Evolutionary conservation across 805 yeast genomes (phyloP).

Genomic region (Trichomonascus vanleenenianus): DNA sequence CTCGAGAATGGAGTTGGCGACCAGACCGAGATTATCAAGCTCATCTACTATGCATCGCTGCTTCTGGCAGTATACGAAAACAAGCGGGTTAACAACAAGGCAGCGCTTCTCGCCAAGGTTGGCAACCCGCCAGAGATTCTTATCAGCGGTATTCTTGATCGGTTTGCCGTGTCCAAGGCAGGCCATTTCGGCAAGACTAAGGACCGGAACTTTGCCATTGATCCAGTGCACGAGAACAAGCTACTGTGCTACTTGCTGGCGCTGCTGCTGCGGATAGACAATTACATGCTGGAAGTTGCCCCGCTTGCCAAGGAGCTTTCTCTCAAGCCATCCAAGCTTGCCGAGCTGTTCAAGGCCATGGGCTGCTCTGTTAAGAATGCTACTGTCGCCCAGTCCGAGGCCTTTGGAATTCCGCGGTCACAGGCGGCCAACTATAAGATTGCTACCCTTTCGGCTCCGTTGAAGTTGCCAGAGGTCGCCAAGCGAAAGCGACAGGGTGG

Average conservation of each 20-base stretch:
- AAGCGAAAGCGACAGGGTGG: conserved; percentile 35
- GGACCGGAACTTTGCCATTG: conserved; percentile 69
- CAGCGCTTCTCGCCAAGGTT: conserved; percentile 50
- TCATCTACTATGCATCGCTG: conserved; percentile 73
- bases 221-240: conserved; percentile 84
- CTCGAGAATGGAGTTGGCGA: conserved; percentile 25
- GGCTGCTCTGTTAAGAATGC: conserved; percentile 76
- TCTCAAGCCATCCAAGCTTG: conserved; percentile 65
- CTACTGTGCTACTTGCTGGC: conserved; percentile 72
- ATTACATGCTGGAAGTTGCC: conserved; percentile 62
- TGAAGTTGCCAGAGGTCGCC: conserved; percentile 76
- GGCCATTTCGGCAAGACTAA: conserved; percentile 59
- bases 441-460: conserved; percentile 81
- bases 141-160: conserved; percentile 60
- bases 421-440: conserved; percentile 54
- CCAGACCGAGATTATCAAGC: conserved; percentile 52
- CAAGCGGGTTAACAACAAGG: conserved; percentile 56
- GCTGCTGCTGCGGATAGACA: conserved; percentile 65
- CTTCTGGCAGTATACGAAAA: conserved; percentile 72
- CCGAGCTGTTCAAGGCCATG: conserved; percentile 62
- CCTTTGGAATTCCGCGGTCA: conserved; percentile 26
- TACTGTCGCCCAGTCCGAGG: conserved; percentile 34
- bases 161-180: conserved; percentile 61
- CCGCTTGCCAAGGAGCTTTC: conserved; percentile 82
- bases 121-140: conserved; percentile 63